Conservation (phyloP, 2,329 filamentous ascomycete genomes). For the Fusarium phyllophilum region DNA sequence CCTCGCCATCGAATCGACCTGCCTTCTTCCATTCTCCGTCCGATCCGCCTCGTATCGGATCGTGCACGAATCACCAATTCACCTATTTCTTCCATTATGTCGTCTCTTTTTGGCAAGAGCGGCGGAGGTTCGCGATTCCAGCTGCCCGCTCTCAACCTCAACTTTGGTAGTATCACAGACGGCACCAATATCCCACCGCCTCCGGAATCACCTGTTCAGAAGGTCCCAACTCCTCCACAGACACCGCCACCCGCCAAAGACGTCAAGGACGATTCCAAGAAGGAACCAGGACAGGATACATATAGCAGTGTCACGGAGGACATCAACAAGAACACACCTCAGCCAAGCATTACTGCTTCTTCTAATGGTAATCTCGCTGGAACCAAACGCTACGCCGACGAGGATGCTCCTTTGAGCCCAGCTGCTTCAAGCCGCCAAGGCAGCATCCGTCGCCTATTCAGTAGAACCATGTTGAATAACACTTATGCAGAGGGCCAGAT, state of each 20-base stretch:
- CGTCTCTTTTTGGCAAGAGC: constrained; percentile 47
- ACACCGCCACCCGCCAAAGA: constrained; percentile 46
- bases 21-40: constrained; percentile 9
- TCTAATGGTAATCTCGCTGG: constrained; percentile 58
- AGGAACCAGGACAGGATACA: constrained; percentile 16
- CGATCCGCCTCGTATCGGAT: constrained; percentile 22
- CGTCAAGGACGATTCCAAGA: constrained; percentile 32
- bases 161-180: constrained; percentile 68
- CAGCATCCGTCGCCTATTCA: constrained; percentile 68
- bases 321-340: constrained; percentile 29
- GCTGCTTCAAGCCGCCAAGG: constrained; percentile 62
- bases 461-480: constrained; percentile 64
- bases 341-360: constrained; percentile 40
- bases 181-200: constrained; percentile 70
- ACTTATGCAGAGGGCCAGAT: constrained; percentile 62
- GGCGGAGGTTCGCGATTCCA: constrained; percentile 58
- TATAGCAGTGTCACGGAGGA: constrained; percentile 32
- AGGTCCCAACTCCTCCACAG: constrained; percentile 57
- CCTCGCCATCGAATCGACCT: constrained; percentile 22
- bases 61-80: constrained; percentile 21
- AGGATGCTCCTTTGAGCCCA: constrained; percentile 64
- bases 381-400: constrained; percentile 62
- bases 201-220: constrained; percentile 63
- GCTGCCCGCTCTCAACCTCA: constrained; percentile 67
- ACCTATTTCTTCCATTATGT: constrained; percentile 40